These are phyloP conservation scores for Thecaphora frezii DNA, from an alignment of 1,284 basidiomycete species.

Conservation along the genomic window DNA sequence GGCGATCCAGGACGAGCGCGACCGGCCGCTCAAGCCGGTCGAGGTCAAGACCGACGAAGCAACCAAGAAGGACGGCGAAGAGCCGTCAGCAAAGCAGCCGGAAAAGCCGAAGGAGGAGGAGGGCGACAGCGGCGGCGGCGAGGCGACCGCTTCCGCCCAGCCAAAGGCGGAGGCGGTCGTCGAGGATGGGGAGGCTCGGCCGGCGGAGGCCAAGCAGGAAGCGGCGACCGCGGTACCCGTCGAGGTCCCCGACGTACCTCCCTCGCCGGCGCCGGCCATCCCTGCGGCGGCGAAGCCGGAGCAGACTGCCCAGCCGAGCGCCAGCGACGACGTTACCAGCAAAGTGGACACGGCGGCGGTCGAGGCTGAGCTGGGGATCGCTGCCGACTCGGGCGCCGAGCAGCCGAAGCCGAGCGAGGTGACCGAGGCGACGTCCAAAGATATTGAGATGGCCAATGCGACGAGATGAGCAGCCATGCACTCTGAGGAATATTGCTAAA, in stretches of 20 bases:
- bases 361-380: not conserved
- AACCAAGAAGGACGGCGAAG: not conserved
- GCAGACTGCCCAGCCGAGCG: not conserved
- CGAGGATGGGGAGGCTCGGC: not conserved
- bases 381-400: not conserved
- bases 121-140: too few species aligned
- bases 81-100: not conserved
- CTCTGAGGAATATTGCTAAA: too few species aligned
- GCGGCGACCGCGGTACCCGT: too few species aligned
- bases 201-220: too few species aligned
- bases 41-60: not conserved
- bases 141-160: too few species aligned
- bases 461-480: too few species aligned
- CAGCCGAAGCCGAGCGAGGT: not conserved
- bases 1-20: constrained; percentile 33
- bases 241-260: too few species aligned
- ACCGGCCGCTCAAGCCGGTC: constrained; percentile 18
- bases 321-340: not conserved
- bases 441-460: not conserved
- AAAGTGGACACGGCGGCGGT: not conserved
- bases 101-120: too few species aligned
- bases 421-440: not conserved
- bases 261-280: not conserved
- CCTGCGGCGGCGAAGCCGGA: not conserved
- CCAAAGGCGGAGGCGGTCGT: not conserved